Percentiles rank a stretch among this genome's conserved stretches.
phyloP scores from a whole-genome alignment of 2,329 filamentous ascomycete genomes.

The Kalmusia sp. region DNA sequence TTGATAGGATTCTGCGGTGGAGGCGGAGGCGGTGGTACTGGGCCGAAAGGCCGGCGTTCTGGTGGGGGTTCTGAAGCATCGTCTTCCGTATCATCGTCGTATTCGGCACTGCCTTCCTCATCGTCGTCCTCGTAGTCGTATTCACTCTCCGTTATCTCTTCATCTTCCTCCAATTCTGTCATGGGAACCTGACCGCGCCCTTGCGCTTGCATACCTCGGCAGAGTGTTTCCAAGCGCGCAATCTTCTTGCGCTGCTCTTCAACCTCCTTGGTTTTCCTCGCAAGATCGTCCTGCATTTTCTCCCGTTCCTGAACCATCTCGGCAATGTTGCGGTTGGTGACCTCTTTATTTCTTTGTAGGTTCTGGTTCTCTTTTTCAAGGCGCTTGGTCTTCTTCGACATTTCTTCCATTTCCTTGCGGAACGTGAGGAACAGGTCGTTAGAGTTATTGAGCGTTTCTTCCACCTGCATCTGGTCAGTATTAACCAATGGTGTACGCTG shows the following conservation, averaged over 20 bases:
- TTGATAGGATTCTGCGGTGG: conserved; percentile 40
- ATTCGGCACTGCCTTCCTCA: conserved; percentile 57
- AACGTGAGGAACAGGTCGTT: conserved; percentile 98
- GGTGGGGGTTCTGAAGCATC: conserved; percentile 50
- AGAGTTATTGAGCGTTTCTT: conserved; percentile 97
- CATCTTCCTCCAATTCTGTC: conserved; percentile 61
- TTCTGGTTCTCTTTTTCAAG: conserved; percentile 95
- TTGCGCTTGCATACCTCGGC: conserved; percentile 95
- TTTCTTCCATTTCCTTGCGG: conserved; percentile 98
- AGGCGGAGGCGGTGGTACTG: conserved; percentile 46
- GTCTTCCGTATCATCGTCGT: conserved; percentile 65
- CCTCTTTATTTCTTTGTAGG: conserved; percentile 89
- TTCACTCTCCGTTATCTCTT: conserved; percentile 58
- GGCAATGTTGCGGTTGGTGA: conserved; percentile 91
- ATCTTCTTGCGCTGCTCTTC: conserved; percentile 85
- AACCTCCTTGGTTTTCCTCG: conserved; percentile 74
- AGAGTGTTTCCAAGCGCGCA: conserved; percentile 90
- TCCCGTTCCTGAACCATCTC: conserved; percentile 96
- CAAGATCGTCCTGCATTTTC: conserved; percentile 75
- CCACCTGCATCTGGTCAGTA: conserved; percentile 75
- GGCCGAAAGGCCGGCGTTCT: conserved; percentile 45
- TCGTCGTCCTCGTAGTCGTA: conserved; percentile 51
- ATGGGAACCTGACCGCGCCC: conserved; percentile 74
- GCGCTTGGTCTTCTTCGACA: conserved; percentile 98
- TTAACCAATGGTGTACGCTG: conserved; percentile 46